Evolutionary conservation across 179 eudicot species (phyloP), one percentile per base, ranked within the genome.

Genomic region (Beta lomatogona): DNA sequence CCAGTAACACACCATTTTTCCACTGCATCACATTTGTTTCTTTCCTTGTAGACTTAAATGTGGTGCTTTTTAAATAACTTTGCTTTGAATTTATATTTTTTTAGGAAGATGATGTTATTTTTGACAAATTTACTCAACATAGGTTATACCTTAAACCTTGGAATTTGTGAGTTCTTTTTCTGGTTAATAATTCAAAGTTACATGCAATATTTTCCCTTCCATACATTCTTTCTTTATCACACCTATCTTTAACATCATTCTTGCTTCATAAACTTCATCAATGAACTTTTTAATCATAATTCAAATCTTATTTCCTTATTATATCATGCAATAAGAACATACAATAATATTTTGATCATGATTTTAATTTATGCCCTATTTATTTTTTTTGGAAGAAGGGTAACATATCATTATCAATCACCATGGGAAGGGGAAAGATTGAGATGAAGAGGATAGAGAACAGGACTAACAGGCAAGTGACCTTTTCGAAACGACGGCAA

Each of bases 341-440:
- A 48, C 53, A 48, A 48, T 48, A 48, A 48, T 48, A 48, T 48
- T 48, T 2, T 36, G 53, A 48, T 48, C 10, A 48, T 48, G 53
- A 5, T 46, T 46, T 46, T 46, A 46, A 46, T 0, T 46, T 46
- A 8, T 46, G 50, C 50, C 50, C 60, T 63, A 3, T 44, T 41
- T 44, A 44, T 52, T 68, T 58, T 79, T 4, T 46, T n/a, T 15
- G 41, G n/a, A 28, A 25, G 58, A 71, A 61, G 45, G 64, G 14
- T 15, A 9, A 8, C 10, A 71, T 21, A 21, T 54, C 46, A 74
- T 9, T 41, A 44, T 65, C 41, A 36, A 4, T 36, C 10, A 81
- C 1, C 53, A 86, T 87, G 89, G 89, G 89, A 73, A 80, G 89
- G 15, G 87, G 89, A 61, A 84, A 77, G 80, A 84, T 87, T 60